These are phyloP conservation scores for Spergularia bocconei DNA, from an alignment of 148 eudicot species.

Conservation along the genomic window DNA sequence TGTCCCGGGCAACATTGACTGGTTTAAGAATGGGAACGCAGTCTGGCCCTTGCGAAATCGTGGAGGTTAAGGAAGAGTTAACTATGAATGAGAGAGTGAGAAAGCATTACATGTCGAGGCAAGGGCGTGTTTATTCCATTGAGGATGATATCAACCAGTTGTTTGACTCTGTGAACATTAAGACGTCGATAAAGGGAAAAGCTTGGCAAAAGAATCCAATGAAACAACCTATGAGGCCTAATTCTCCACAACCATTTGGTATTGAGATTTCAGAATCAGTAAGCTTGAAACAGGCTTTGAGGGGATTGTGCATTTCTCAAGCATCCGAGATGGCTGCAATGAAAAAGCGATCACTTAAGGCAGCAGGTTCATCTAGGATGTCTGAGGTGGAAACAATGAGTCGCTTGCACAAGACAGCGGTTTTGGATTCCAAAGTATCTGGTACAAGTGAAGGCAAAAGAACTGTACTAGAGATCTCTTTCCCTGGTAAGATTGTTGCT, in stretches of 20 bases:
- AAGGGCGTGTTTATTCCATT: constrained; percentile 49
- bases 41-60: constrained; percentile 55
- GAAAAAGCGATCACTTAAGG: constrained; percentile 51
- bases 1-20: constrained; percentile 9
- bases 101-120: constrained; percentile 32
- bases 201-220: constrained; percentile 47
- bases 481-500: constrained; percentile 44
- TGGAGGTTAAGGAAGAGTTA: constrained; percentile 52
- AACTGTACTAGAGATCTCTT: constrained; percentile 43
- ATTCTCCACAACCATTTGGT: constrained; percentile 46
- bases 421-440: constrained; percentile 35
- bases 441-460: constrained; percentile 34
- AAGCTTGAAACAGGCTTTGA: constrained; percentile 75
- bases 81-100: constrained; percentile 29
- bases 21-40: constrained; percentile 37
- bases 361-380: constrained; percentile 35
- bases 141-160: constrained; percentile 76
- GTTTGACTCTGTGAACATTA: constrained; percentile 62
- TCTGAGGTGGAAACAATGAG: constrained; percentile 44
- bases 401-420: constrained; percentile 37
- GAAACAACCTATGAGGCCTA: constrained; percentile 66
- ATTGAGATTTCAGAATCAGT: constrained; percentile 64
- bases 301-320: constrained; percentile 80
- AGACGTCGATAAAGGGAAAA: constrained; percentile 39
- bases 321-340: constrained; percentile 92